Evolutionary conservation across 805 yeast genomes (phyloP), one percentile per base, ranked within the genome.

Genomic region (Pichia exigua): DNA sequence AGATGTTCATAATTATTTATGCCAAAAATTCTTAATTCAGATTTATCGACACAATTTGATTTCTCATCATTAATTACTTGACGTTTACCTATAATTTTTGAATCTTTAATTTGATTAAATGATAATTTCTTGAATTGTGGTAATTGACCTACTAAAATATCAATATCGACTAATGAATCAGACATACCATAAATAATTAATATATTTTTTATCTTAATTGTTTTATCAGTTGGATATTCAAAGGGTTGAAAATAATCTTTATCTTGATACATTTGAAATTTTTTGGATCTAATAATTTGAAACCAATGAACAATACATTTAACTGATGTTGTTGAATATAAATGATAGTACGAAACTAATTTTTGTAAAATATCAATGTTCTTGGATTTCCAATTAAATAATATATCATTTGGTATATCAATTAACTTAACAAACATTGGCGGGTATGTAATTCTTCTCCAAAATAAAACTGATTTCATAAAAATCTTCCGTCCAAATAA

Each of bases 271-370:
- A 94, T 85, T 66, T 91, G 96, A 66, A 92, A 91, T 46, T 78
- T 76, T 45, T 79, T 79, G 8, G 85, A 75, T 48, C 84, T 75
- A 55, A 92, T 87, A 49, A 92, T 91, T 68, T 89, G 96, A 61
- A 89, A 88, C 97, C 97, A 89, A 67, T 89, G 97, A n/a, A 90
- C 97, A 44, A 89, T 90, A 11, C 87, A 79, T 66, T 91, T 92
- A 26, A 91, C 98, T 2, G 91, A 82, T 0, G 98, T 89, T 22
- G 95, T 85, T 2, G 96, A 87, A 69, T 91, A 92, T 50, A 92
- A 72, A 65, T 94, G 97, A 18, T 88, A 81, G 66, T 88, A 92
- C 17, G 87, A 78, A n/a, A 87, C 76, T 46, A 81, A 69, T 63
- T 91, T 92, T 66, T 91, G 96, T 42, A 79, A 68, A 53, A 76